Conservation (phyloP, 441 rosid genomes). For the Cnidoscolus chayamansa region DNA sequence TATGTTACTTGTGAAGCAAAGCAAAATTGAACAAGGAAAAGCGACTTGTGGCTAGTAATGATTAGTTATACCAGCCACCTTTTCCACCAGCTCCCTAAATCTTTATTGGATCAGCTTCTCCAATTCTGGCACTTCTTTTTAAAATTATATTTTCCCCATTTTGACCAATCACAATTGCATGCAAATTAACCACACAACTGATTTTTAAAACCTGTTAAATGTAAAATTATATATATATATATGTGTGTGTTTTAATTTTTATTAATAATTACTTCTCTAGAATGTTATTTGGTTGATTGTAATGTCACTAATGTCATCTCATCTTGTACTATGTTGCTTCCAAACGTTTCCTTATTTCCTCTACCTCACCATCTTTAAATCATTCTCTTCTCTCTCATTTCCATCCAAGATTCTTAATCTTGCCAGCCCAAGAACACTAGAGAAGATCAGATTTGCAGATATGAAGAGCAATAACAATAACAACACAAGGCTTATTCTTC, state of each 20-base stretch:
- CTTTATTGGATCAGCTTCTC: neutral
- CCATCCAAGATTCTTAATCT: slow-evolving; percentile 28
- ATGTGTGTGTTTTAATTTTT: neutral
- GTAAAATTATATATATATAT: no score
- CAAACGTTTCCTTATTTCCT: slow-evolving; percentile 3
- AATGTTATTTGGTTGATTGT: slow-evolving; percentile 26
- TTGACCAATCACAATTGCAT: slow-evolving; percentile 24
- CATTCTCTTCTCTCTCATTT: slow-evolving; percentile 30
- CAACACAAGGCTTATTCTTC: slow-evolving; percentile 73
- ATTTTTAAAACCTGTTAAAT: neutral
- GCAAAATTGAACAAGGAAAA: slow-evolving; percentile 41
- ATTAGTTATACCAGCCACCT: slow-evolving; percentile 24
- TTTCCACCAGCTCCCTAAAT: slow-evolving; percentile 39
- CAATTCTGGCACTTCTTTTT: no score
- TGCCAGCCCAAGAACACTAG: slow-evolving; percentile 1
- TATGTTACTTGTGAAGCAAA: slow-evolving; percentile 30
- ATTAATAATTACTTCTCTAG: slow-evolving; percentile 19
- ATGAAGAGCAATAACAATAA: slow-evolving; percentile 51
- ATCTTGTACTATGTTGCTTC: slow-evolving; percentile 17
- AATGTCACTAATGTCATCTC: slow-evolving; percentile 22
- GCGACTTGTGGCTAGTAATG: slow-evolving; percentile 61
- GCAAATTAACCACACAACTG: slow-evolving; percentile 10
- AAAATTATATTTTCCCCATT: no score
- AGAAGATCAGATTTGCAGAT: neutral
- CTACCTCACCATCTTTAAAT: slow-evolving; percentile 33